Percentiles rank a stretch among this genome's conserved stretches.
phyloP scores from a whole-genome alignment of 169 alveolate species.

The Pseudocohnilembus persalinus region DNA sequence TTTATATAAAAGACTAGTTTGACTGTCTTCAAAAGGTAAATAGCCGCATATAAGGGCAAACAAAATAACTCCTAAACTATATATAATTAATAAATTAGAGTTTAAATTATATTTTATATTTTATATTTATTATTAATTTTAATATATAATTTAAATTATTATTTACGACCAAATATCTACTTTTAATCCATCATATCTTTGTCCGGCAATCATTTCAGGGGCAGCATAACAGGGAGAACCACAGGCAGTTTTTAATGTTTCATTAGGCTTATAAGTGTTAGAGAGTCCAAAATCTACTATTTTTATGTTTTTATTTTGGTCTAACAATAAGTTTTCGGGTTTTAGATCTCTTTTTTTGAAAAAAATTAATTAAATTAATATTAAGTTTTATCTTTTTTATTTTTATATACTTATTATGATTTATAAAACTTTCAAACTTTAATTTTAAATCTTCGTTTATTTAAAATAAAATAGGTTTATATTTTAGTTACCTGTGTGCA shows the following conservation, averaged over 20 bases:
- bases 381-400: not conserved
- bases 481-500: conserved; percentile 44
- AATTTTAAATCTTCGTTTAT: too few species aligned
- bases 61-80: conserved; percentile 65
- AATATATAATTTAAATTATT: too few species aligned
- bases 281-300: conserved; percentile 82
- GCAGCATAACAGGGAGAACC: conserved; percentile 89
- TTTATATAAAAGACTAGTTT: conserved; percentile 64
- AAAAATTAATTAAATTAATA: not conserved
- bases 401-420: not conserved
- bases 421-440: too few species aligned
- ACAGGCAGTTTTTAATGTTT: conserved; percentile 76
- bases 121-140: too few species aligned
- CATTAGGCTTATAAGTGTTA: conserved; percentile 63
- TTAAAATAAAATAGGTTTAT: too few species aligned
- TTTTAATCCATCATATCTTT: conserved; percentile 63
- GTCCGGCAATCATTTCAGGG: conserved; percentile 85
- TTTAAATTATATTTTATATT: too few species aligned
- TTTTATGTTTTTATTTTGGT: conserved; percentile 61
- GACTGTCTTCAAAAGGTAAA: conserved; percentile 73
- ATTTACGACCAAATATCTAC: conserved; percentile 69
- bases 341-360: conserved; percentile 63
- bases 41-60: conserved; percentile 76
- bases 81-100: too few species aligned
- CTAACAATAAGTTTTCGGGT: conserved; percentile 76